phyloP scores from a whole-genome alignment of 2,329 filamentous ascomycete genomes.

The Monosporascus sp. region DNA sequence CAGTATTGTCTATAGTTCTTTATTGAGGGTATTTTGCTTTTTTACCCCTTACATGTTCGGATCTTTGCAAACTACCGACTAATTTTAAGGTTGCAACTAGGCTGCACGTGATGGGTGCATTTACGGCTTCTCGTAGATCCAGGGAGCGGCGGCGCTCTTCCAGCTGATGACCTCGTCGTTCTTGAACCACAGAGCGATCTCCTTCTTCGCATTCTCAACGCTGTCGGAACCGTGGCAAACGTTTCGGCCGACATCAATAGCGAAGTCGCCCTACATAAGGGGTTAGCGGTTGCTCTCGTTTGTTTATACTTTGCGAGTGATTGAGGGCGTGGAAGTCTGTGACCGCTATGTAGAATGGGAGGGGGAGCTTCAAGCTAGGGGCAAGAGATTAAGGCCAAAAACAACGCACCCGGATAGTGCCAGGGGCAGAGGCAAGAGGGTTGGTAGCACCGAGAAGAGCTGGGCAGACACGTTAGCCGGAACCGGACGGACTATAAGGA shows the following conservation, averaged over 20 bases:
- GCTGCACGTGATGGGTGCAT: conserved; percentile 3
- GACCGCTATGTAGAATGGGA: too few species aligned
- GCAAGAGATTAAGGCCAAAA: too few species aligned
- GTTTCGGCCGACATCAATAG: conserved; percentile 90
- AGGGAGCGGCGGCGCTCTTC: conserved; percentile 80
- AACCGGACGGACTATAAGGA: neutral
- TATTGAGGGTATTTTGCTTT: neutral
- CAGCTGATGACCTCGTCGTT: conserved; percentile 78
- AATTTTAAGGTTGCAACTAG: neutral
- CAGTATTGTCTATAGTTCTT: too few species aligned
- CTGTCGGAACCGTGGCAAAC: conserved; percentile 99
- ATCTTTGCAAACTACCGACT: neutral
- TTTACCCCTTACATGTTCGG: neutral
- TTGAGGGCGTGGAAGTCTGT: conserved; percentile 41
- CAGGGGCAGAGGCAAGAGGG: conserved; percentile 87
- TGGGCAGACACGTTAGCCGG: conserved; percentile 26
- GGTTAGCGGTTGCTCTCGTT: neutral
- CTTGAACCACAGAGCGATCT: conserved; percentile 98
- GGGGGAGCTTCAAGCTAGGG: too few species aligned
- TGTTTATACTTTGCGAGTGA: conserved; percentile 25
- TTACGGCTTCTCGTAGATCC: conserved; percentile 91
- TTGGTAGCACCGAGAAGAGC: conserved; percentile 98
- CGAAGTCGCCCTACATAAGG: conserved; percentile 60
- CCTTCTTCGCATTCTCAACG: conserved; percentile 99
- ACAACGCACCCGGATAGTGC: conserved; percentile 77